A percentile compares a stretch with the other conserved stretches of the same genome.
Conservation (phyloP, 306 rosid species). For the Pueraria montana region DNA sequence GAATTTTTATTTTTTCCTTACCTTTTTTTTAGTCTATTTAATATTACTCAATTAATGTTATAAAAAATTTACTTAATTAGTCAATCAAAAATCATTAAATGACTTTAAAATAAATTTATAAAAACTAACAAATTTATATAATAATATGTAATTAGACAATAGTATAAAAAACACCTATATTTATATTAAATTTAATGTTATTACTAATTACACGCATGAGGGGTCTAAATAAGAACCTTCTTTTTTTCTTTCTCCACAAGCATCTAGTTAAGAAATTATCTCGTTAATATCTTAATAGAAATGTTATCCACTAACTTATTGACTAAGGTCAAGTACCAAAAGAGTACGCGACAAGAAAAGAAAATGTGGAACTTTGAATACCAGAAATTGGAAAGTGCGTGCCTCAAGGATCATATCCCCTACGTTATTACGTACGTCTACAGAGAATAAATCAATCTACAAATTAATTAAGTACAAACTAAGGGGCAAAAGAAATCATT, state of each 20-base stretch:
- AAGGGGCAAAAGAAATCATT: background rate
- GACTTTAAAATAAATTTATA: too few species aligned
- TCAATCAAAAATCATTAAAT: too few species aligned
- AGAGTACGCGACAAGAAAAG: background rate
- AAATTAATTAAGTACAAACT: background rate
- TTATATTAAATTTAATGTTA: too few species aligned
- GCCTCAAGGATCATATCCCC: background rate
- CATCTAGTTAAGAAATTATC: background rate
- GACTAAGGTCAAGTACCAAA: constrained; percentile 13
- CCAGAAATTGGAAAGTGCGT: background rate
- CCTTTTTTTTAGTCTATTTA: background rate
- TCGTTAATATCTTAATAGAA: background rate
- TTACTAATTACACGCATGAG: too few species aligned
- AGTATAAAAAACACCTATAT: too few species aligned
- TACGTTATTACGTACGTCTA: background rate
- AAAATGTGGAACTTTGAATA: background rate
- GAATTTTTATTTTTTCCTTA: background rate
- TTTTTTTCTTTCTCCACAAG: background rate
- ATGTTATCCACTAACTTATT: constrained; percentile 1
- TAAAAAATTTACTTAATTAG: too few species aligned
- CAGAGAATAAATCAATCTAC: background rate
- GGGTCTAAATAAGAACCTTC: too few species aligned
- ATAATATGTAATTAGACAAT: too few species aligned
- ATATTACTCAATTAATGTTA: too few species aligned
- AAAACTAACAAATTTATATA: too few species aligned